phyloP scores from a whole-genome alignment of 2,329 filamentous ascomycete genomes.

The Colletotrichum sansevieriae region DNA sequence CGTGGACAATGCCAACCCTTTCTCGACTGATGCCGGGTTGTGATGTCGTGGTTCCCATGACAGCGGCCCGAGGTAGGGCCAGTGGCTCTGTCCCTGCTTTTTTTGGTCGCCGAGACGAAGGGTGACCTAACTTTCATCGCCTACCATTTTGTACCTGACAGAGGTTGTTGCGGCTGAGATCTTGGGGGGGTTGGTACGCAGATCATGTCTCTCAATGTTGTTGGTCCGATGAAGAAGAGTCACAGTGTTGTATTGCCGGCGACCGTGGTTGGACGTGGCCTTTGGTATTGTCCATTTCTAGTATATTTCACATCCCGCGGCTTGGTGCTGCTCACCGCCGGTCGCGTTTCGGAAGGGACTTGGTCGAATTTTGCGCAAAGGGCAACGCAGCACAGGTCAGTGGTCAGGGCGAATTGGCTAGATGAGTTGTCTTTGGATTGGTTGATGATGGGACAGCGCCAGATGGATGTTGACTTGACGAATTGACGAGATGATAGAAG shows the following conservation, averaged over 20 bases:
- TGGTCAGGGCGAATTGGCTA: not conserved
- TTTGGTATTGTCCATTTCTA: not conserved
- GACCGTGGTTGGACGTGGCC: no score
- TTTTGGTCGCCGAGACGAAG: slow-evolving; percentile 27
- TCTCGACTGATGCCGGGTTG: not conserved
- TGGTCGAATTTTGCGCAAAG: slow-evolving; percentile 1
- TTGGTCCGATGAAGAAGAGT: slow-evolving; percentile 26
- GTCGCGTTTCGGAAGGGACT: slow-evolving; percentile 15
- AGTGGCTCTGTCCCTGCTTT: slow-evolving; percentile 24
- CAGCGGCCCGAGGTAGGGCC: slow-evolving; percentile 10
- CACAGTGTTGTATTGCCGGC: not conserved
- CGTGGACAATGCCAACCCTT: slow-evolving; percentile 9
- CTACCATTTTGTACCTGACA: no score
- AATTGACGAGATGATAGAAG: slow-evolving; percentile 1
- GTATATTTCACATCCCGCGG: not conserved
- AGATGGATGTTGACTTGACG: not conserved
- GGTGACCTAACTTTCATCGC: not conserved
- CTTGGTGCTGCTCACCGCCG: slow-evolving; percentile 30
- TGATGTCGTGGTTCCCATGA: slow-evolving; percentile 3
- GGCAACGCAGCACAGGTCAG: not conserved
- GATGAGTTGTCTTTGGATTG: not conserved
- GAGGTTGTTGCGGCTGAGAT: slow-evolving; percentile 5
- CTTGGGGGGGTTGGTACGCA: slow-evolving; percentile 16
- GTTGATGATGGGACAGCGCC: not conserved
- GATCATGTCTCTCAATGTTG: slow-evolving; percentile 28